Conservation (phyloP, 192 early-diverging fungal genomes). For the Kickxella alabastrina region DNA sequence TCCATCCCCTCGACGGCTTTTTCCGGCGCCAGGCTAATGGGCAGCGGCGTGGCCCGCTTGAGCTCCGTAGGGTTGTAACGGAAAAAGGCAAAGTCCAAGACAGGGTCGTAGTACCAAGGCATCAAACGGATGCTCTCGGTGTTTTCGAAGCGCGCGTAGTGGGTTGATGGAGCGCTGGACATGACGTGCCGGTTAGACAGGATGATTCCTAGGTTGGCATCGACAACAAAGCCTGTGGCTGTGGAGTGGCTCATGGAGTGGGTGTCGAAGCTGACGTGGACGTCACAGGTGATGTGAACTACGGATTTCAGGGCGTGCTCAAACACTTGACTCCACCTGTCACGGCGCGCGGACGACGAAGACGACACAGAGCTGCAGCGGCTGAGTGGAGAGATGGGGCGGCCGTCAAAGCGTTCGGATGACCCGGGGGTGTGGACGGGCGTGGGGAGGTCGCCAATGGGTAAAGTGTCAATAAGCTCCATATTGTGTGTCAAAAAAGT, state of each 20-base stretch:
- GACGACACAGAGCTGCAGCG: neutral
- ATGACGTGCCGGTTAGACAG: conserved; percentile 69
- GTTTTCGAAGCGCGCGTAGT: conserved; percentile 59
- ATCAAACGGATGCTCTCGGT: conserved; percentile 62
- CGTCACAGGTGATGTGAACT: conserved; percentile 1
- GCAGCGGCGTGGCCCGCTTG: neutral
- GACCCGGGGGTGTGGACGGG: no score
- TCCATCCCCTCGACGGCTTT: conserved; percentile 61
- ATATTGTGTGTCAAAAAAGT: no score
- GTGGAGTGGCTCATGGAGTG: neutral
- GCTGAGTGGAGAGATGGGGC: neutral
- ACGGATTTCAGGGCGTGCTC: neutral
- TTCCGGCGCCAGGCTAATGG: conserved; percentile 53
- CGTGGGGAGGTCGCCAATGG: no score
- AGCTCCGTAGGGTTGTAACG: conserved; percentile 62
- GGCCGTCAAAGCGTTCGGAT: neutral
- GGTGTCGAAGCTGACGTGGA: conserved; percentile 8
- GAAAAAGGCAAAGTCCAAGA: conserved; percentile 73
- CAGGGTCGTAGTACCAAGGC: conserved; percentile 65
- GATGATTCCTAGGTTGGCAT: conserved; percentile 60
- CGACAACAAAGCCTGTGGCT: conserved; percentile 67
- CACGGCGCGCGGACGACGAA: neutral
- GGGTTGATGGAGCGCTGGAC: conserved; percentile 58
- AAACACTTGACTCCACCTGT: conserved; percentile 1
- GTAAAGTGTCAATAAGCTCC: no score